Evolutionary conservation across 306 rosid genomes (phyloP), one percentile per base, ranked within the genome.

Genomic region (Gynostemma pentaphyllum): DNA sequence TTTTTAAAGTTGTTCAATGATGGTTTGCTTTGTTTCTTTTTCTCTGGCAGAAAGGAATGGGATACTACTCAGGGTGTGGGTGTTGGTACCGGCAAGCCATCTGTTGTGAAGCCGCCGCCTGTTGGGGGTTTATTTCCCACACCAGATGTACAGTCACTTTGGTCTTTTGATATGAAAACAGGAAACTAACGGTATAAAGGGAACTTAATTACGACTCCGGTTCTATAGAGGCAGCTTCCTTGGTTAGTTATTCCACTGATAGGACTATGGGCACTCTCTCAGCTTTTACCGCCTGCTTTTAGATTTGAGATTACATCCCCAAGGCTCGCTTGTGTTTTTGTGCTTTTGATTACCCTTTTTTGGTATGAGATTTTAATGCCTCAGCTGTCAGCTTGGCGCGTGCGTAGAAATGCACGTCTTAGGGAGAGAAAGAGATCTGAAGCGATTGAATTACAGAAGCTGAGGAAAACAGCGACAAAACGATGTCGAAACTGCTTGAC

Each of bases 311-410:
- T 88, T 70, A 94, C 99, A 24, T 88, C 99, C 0, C 99, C 97
- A 1, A 75, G 99, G 48, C 75, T 94, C 34, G 99, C 99, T 11
- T 94, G 99, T 63, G 97, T 94, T 26, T 85, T 88, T 46, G 99
- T 94, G 71, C 83, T 94, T 48, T 70, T 94, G 84, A 81, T 88
- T 72, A 94, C 99, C 69, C 86, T 94, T 42, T 94, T 94, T 66
- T 94, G 99, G 99, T 94, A 94, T 71, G 99, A 94, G 95, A 80
- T 94, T 76, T 83, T 94, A 85, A 94, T 94, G 99, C 99, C 99
- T 13, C 92, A 82, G 84, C 78, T 94, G 40, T 94, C 99, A 1
- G 85, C 97, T n/a, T 94, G 99, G 99, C 81, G 97, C 24, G 76
- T 75, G 16, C 72, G 86, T 40, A 78, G 99, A 76, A 94, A 77